These are phyloP conservation scores for Trametes versicolor DNA, from an alignment of 1,284 basidiomycete species.

Conservation along the genomic window DNA sequence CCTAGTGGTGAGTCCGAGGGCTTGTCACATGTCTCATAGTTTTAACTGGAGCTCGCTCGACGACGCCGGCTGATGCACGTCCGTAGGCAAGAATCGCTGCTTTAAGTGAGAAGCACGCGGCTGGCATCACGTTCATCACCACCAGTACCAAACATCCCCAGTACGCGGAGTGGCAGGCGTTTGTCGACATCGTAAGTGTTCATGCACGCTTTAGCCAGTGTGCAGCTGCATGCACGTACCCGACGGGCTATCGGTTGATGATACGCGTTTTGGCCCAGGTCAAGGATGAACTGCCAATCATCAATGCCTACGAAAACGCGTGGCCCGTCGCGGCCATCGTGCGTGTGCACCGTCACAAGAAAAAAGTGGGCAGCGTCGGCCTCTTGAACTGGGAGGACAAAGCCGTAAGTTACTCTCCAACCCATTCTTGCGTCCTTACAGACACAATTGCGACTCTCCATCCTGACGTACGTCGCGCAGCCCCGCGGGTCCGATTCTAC, in stretches of 20 bases:
- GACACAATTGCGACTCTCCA: neutral
- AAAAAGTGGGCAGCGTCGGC: neutral
- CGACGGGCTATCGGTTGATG: too few species aligned
- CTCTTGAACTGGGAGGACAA: neutral
- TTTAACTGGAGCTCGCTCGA: neutral
- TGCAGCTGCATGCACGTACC: too few species aligned
- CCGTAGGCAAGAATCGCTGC: neutral
- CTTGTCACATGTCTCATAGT: neutral
- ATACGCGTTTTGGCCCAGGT: conserved; percentile 6
- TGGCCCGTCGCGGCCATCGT: conserved; percentile 17
- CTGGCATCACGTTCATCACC: neutral
- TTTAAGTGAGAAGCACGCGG: neutral
- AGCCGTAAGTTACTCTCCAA: neutral
- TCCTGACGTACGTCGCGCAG: neutral
- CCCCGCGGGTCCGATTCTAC: neutral
- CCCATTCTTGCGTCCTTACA: neutral
- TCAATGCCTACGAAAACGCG: conserved; percentile 7
- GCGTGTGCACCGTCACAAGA: neutral
- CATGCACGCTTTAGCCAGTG: neutral
- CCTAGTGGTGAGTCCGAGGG: neutral
- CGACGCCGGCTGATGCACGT: neutral
- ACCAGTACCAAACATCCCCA: neutral
- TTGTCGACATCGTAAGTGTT: neutral
- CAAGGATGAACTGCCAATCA: neutral
- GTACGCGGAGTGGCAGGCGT: neutral